phyloP scores from a whole-genome alignment of 2,329 filamentous ascomycete species.

The Pyrenochaeta sp. region DNA sequence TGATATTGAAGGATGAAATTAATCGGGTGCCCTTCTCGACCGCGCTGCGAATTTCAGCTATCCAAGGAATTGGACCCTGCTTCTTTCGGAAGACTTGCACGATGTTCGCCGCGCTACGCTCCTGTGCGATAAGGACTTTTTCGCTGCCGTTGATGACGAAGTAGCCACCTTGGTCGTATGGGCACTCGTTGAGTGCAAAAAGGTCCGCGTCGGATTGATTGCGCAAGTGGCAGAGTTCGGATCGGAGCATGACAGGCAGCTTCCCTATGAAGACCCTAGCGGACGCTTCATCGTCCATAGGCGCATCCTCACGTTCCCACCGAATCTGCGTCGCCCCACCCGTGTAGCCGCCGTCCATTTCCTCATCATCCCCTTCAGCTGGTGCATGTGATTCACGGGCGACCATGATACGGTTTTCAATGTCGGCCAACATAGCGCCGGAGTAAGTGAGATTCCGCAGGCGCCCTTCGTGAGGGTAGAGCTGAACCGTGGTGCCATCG shows the following conservation, averaged over 20 bases:
- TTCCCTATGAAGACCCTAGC: constrained; percentile 91
- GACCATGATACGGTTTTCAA: constrained; percentile 83
- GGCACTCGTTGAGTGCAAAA: constrained; percentile 93
- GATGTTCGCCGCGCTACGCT: constrained; percentile 96
- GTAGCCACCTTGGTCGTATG: constrained; percentile 97
- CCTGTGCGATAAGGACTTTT: constrained; percentile 97
- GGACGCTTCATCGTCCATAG: constrained; percentile 60
- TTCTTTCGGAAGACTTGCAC: constrained; percentile 99
- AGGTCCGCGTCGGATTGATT: constrained; percentile 84
- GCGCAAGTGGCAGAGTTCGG: constrained; percentile 89
- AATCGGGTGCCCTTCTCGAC: constrained; percentile 95
- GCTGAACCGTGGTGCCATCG: constrained; percentile 83
- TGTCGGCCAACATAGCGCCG: constrained; percentile 87
- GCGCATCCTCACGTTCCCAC: constrained; percentile 61
- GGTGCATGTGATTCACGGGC: constrained; percentile 78
- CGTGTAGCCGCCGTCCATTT: constrained; percentile 49
- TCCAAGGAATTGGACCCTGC: constrained; percentile 90
- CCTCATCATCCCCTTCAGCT: constrained; percentile 71
- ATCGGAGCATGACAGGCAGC: constrained; percentile 97
- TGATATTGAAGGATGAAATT: constrained; percentile 91
- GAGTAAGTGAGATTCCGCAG: constrained; percentile 96
- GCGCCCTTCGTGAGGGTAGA: constrained; percentile 94
- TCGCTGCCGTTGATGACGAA: constrained; percentile 99
- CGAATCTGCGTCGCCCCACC: constrained; percentile 48
- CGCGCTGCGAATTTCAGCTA: constrained; percentile 94